Conservation (phyloP, 2,329 filamentous ascomycete species). For the Rhexocercosporidium sp. region DNA sequence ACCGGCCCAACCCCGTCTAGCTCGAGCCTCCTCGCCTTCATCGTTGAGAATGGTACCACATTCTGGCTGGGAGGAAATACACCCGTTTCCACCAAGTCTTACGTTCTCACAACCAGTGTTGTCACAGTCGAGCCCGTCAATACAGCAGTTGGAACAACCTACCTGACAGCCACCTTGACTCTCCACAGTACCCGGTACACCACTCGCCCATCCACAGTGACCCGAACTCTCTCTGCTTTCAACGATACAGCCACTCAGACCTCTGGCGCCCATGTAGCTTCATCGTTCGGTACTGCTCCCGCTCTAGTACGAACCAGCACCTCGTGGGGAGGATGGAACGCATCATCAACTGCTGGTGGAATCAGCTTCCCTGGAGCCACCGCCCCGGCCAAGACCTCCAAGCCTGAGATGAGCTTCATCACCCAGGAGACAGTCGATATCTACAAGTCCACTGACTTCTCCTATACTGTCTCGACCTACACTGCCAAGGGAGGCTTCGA, state of each 20-base stretch:
- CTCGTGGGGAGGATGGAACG: conserved; percentile 33
- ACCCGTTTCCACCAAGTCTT: conserved; percentile 25
- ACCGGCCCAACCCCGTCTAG: background rate
- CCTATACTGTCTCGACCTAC: conserved; percentile 14
- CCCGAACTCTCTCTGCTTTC: conserved; percentile 20
- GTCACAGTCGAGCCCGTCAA: conserved; percentile 35
- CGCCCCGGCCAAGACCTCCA: conserved; percentile 9
- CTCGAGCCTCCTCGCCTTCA: conserved; percentile 19
- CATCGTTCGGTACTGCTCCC: background rate
- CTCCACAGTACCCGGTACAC: conserved; percentile 18
- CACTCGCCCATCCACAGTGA: conserved; percentile 26
- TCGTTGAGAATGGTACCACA: conserved; percentile 26
- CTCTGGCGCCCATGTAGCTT: background rate
- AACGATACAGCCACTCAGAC: background rate
- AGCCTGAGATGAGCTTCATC: conserved; percentile 2
- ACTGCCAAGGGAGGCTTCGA: conserved; percentile 29
- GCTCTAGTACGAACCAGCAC: background rate
- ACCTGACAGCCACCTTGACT: conserved; percentile 25
- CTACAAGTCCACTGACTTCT: conserved; percentile 11
- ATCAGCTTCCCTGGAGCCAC: background rate
- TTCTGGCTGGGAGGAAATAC: conserved; percentile 33
- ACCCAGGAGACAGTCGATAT: conserved; percentile 25
- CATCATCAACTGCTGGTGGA: conserved; percentile 18
- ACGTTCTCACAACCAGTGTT: conserved; percentile 29
- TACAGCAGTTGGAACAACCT: background rate